Conservation (phyloP, 306 rosid genomes). For the Acacia confusa region DNA sequence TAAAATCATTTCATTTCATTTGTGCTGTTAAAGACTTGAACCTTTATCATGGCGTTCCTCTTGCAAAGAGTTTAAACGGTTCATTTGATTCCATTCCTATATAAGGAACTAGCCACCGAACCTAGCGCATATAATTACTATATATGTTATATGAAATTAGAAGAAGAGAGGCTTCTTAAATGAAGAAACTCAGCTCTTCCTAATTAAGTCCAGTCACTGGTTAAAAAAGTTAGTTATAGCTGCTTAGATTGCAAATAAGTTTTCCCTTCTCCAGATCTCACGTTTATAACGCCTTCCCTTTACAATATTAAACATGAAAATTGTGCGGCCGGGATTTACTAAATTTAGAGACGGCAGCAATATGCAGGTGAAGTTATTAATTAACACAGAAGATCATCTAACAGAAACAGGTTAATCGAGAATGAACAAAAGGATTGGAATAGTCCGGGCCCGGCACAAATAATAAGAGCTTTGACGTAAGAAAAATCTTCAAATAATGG, state of each 20-base stretch:
- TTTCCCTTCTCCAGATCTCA: neutral
- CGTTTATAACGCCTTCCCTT: neutral
- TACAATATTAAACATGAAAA: conserved; percentile 22
- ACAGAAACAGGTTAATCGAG: neutral
- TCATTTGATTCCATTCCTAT: neutral
- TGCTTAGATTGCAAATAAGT: neutral
- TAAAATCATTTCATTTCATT: neutral
- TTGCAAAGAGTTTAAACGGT: neutral
- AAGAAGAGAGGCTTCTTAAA: neutral
- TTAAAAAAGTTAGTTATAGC: neutral
- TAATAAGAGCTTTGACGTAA: neutral
- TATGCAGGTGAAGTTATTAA: neutral
- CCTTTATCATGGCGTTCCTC: neutral
- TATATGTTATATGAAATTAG: neutral
- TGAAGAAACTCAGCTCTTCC: neutral
- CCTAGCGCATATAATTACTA: neutral
- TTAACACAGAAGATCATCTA: neutral
- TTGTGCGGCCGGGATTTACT: neutral
- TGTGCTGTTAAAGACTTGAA: neutral
- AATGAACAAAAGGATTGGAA: neutral
- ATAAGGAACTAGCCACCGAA: neutral
- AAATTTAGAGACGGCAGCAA: neutral
- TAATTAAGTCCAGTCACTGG: neutral
- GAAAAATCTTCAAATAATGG: neutral
- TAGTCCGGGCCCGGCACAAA: neutral